Conservation (phyloP, 106 monocot genomes). For the Agapanthus africanus region DNA sequence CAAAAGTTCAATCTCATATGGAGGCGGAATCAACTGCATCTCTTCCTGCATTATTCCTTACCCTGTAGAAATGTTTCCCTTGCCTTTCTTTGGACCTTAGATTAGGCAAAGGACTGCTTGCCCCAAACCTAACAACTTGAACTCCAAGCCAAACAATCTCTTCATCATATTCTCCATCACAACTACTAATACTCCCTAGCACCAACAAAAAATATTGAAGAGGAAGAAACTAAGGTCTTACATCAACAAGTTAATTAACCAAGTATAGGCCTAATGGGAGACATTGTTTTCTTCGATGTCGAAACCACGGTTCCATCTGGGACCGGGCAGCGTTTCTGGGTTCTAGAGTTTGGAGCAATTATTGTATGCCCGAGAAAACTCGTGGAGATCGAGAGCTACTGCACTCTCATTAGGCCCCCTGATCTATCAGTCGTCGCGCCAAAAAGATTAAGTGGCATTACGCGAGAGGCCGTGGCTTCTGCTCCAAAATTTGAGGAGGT, state of each 20-base stretch:
- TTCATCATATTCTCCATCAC: not conserved
- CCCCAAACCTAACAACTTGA: conserved; percentile 48
- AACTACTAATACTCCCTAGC: not conserved
- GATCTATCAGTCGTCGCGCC: conserved; percentile 54
- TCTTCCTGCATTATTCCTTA: too few relatives aligned
- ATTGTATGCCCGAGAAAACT: conserved; percentile 77
- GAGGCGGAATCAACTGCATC: too few relatives aligned
- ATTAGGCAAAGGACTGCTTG: too few relatives aligned
- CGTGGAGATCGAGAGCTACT: conserved; percentile 76
- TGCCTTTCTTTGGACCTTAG: too few relatives aligned
- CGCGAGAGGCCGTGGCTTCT: conserved; percentile 38
- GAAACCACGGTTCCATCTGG: conserved; percentile 55
- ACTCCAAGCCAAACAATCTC: conserved; percentile 60
- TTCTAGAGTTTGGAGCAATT: conserved; percentile 87
- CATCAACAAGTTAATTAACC: not conserved
- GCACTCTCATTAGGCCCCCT: conserved; percentile 61
- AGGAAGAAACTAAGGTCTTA: not conserved
- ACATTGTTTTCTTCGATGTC: conserved; percentile 84
- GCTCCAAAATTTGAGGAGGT: conserved; percentile 71
- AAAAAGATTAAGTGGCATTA: conserved; percentile 49
- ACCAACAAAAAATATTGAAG: not conserved
- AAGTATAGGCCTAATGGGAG: conserved; percentile 11
- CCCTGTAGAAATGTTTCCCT: too few relatives aligned
- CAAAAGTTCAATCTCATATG: too few relatives aligned
- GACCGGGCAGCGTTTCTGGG: conserved; percentile 28